phyloP scores from a whole-genome alignment of 2,329 filamentous ascomycete species.

The Penicillium expansum region DNA sequence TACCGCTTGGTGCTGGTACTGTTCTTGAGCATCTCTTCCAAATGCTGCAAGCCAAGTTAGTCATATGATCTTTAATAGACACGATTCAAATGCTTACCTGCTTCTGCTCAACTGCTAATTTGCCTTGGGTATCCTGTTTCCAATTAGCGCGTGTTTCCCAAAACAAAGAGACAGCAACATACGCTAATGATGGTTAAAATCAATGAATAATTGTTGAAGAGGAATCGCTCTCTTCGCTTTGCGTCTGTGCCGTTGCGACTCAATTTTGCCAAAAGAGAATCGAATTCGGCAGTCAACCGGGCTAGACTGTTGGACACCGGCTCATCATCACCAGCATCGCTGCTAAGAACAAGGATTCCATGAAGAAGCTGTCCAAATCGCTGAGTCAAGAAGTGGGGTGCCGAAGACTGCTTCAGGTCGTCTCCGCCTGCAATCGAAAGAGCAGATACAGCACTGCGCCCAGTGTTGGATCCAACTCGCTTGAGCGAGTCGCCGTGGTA shows the following conservation, averaged over 20 bases:
- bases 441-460: constrained; percentile 52
- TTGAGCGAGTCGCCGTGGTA: constrained; percentile 85
- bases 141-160: constrained; percentile 8
- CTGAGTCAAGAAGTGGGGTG: constrained; percentile 88
- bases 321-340: constrained; percentile 92
- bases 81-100: constrained; percentile 33
- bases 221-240: constrained; percentile 78
- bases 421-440: constrained; percentile 52
- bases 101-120: constrained; percentile 65
- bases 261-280: constrained; percentile 75
- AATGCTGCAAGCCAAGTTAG: constrained; percentile 30
- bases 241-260: constrained; percentile 73
- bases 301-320: constrained; percentile 79
- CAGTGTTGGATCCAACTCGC: constrained; percentile 49
- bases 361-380: constrained; percentile 92
- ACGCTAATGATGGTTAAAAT: constrained; percentile 87
- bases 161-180: constrained; percentile 20
- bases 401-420: constrained; percentile 48
- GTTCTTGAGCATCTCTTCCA: constrained; percentile 41
- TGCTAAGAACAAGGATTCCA: constrained; percentile 76
- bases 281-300: constrained; percentile 75
- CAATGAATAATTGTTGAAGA: constrained; percentile 95
- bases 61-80: not conserved
- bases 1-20: constrained; percentile 34
- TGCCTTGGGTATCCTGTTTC: constrained; percentile 46